Evolutionary conservation across 257 asterid species (phyloP), one percentile per base, ranked within the genome.

Genomic region (Petrea volubilis): DNA sequence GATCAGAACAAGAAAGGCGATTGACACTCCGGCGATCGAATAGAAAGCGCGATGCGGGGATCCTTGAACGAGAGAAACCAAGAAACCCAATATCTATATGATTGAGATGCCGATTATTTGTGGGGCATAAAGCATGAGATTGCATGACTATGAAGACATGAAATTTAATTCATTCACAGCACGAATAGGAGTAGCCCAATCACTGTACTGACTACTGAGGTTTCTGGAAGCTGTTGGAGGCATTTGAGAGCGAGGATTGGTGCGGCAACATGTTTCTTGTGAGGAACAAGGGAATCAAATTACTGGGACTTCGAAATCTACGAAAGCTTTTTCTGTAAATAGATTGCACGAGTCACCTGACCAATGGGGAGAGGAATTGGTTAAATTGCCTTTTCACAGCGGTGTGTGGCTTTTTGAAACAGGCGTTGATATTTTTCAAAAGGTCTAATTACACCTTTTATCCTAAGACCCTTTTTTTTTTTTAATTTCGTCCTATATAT

Each of bases 141-240:
- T 79, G 88, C 88, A 90, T 84, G 74, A 76, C 79, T 73, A 15
- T 31, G 38, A 12, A 33, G 41, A 29, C 43, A 62, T 51, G 43
- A 50, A 18, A n/a, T n/a, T n/a, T n/a, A 59, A 64, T 51, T 51
- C 27, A 64, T 58, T 64, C 10, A 21, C 67, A 68, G 29, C 76
- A 12, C 55, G 50, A 66, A 50, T 41, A 20, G 49, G 50, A 66
- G 41, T 41, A 20, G 49, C 66, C 34, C 73, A 24, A 43, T 34
- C 21, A 38, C 63, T 47, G 31, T 31, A 31, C 38, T 7, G 7
- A 7, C 5, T 31, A 31, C 40, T 24, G 21, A 3, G 6, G 1
- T 2, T 21, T 47, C 64, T 52, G 15, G 2, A 27, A 36, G 65
- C 40, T n/a, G 44, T 29, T 20, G 38, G 62, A 27, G 36, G 28